Evolutionary conservation across 495 filamentous ascomycete species (phyloP).

Genomic region (Podospora comata): DNA sequence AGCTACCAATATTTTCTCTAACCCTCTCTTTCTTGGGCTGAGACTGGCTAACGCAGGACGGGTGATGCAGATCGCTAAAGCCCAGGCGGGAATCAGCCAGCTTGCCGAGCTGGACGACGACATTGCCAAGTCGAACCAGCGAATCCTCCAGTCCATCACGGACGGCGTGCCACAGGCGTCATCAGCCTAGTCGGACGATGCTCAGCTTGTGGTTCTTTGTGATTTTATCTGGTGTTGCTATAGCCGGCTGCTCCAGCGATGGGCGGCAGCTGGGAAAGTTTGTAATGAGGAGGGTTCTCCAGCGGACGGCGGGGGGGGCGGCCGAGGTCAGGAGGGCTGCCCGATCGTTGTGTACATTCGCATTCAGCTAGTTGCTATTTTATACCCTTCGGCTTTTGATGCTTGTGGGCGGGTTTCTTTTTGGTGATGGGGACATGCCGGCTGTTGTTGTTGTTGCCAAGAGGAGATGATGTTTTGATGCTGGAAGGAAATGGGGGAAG

Average conservation of each 20-base stretch:
- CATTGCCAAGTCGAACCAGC: constrained; percentile 43
- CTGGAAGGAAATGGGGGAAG: background rate
- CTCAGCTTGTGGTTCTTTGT: constrained; percentile 1
- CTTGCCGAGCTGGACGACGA: constrained; percentile 48
- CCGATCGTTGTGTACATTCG: constrained; percentile 6
- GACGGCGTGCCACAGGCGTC: constrained; percentile 25
- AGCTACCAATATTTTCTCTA: constrained; percentile 28
- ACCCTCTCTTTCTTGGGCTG: constrained; percentile 5
- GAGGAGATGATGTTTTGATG: background rate
- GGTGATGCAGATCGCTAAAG: constrained; percentile 48
- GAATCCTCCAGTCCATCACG: constrained; percentile 43
- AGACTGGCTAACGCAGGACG: background rate
- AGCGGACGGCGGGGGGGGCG: background rate
- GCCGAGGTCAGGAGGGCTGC: background rate
- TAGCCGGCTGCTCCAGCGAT: constrained; percentile 6
- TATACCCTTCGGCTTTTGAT: constrained; percentile 11
- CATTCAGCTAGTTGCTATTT: constrained; percentile 9
- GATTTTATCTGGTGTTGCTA: background rate
- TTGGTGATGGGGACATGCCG: background rate
- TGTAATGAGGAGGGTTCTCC: background rate
- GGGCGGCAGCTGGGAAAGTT: constrained; percentile 5
- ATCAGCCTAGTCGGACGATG: background rate
- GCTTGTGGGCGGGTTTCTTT: background rate
- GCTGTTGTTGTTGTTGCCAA: background rate
- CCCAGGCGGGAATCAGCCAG: constrained; percentile 43